A percentile compares a stretch with the other conserved stretches of the same genome.
Conservation (phyloP, 192 early-diverging fungal species). For the Gonapodya prolifera region DNA sequence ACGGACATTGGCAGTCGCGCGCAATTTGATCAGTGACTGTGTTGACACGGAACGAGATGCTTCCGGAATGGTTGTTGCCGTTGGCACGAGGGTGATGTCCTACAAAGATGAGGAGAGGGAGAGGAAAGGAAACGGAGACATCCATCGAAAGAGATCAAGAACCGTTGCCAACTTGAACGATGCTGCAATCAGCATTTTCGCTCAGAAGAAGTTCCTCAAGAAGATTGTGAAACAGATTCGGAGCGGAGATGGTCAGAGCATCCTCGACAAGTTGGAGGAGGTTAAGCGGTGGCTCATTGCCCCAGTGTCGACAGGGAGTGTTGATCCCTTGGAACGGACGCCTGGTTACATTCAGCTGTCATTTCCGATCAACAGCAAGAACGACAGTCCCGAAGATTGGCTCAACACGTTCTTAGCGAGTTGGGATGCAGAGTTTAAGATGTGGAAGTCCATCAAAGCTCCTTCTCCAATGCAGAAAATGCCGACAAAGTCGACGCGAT, state of each 20-base stretch:
- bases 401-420: not conserved
- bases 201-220: conserved; percentile 52
- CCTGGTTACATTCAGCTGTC: conserved; percentile 31
- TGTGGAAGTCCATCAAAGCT: conserved; percentile 16
- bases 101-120: conserved; percentile 4
- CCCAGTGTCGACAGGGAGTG: conserved; percentile 18
- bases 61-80: conserved; percentile 6
- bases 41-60: not conserved
- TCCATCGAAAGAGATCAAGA: conserved; percentile 4
- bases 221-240: conserved; percentile 27
- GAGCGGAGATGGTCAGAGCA: conserved; percentile 8
- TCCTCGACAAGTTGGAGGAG: not conserved
- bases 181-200: conserved; percentile 48
- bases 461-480: not conserved
- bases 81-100: not conserved
- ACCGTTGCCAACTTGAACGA: conserved; percentile 31
- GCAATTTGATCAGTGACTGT: conserved; percentile 5
- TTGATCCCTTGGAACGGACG: conserved; percentile 21
- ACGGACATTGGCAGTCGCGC: not conserved
- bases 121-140: not conserved
- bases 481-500: not conserved
- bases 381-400: not conserved
- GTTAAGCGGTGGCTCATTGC: conserved; percentile 14
- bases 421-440: conserved; percentile 4
- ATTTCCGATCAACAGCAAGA: not conserved